Percentiles rank a stretch among this genome's conserved stretches.
Conservation (phyloP, 2,329 filamentous ascomycete species). For the Ramularia endophylla region DNA sequence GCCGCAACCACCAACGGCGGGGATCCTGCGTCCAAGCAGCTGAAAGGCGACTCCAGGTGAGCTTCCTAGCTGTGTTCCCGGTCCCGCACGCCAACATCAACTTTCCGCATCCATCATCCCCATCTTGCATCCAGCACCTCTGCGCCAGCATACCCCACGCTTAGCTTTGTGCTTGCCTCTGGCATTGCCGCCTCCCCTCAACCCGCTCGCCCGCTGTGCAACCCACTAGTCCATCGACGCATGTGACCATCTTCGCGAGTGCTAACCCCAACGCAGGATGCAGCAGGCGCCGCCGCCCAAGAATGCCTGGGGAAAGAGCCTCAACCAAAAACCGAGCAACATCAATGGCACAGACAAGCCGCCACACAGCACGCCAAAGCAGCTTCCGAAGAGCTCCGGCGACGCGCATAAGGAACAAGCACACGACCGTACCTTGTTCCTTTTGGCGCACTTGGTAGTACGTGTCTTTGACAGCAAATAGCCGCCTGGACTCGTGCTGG, state of each 20-base stretch:
- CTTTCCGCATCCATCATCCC: not conserved
- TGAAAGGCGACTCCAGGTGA: constrained; percentile 37
- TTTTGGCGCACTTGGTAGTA: constrained; percentile 55
- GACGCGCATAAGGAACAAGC: constrained; percentile 52
- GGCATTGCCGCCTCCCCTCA: constrained; percentile 2
- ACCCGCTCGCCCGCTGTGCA: constrained; percentile 2
- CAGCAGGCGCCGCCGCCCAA: constrained; percentile 26
- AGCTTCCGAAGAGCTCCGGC: constrained; percentile 30
- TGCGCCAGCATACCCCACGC: too few relatives aligned
- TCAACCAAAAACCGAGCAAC: constrained; percentile 52
- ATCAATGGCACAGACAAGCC: constrained; percentile 49
- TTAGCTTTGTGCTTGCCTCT: constrained; percentile 6
- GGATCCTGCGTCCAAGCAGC: constrained; percentile 27
- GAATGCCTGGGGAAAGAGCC: constrained; percentile 53
- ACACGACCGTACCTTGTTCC: constrained; percentile 54
- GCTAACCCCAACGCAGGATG: constrained; percentile 38
- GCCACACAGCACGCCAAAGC: constrained; percentile 17
- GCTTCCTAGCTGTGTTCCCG: not conserved
- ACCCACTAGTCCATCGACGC: too few relatives aligned
- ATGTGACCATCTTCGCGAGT: not conserved
- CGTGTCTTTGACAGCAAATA: constrained; percentile 40
- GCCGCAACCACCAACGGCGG: constrained; percentile 26
- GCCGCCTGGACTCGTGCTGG: too few relatives aligned
- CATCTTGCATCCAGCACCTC: too few relatives aligned
- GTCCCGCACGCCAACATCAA: not conserved